Evolutionary conservation across 176 grass and related monocot species (phyloP), one percentile per base, ranked within the genome.

Genomic region (Pharus latifolius): DNA sequence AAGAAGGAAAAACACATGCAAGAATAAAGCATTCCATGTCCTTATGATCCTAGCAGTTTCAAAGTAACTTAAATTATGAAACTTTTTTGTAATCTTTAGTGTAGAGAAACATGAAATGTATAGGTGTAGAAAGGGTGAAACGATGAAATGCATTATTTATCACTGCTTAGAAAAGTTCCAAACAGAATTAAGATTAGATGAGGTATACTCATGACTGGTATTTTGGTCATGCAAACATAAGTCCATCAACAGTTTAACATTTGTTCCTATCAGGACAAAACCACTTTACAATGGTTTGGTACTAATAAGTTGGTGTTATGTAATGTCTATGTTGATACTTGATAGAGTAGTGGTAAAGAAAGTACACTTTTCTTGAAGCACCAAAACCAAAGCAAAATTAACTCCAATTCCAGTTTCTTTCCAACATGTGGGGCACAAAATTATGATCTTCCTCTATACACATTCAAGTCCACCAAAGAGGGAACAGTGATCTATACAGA

Each of bases 231-330:
- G 49, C 22, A 62, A 69, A 80, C 15, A 23, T 16, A 19, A 46
- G 54, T 67, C 64, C 47, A 37, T 85, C 58, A 63, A 68, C 38
- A 65, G 57, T 54, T 71, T 72, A n/a, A 49, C 25, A 47, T 65
- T 74, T 80, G 56, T 79, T 79, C 52, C 46, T 56, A 75, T 63
- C n/a, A 69, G 80, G 70, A 75, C 56, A 80, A 63, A 85, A 69
- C 23, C 38, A 56, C 63, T 75, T 86, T 81, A 65, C 10, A 76
- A 76, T 10, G 24, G 56, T 70, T 80, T 86, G 64, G 71, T 86
- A 76, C 35, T 9, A 38, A 49, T 70, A 61, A 75, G 77, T 85
- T 65, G 77, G 51, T 70, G 73, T 76, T 70, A 75, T 34, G 41
- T 65, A 42, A 16, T 19, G 41, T 65, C 41, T 65, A 77, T 75